Base-by-base conservation (phyloP, 495 filamentous ascomycete genomes). In the Aspergillus conjunctus region DNA sequence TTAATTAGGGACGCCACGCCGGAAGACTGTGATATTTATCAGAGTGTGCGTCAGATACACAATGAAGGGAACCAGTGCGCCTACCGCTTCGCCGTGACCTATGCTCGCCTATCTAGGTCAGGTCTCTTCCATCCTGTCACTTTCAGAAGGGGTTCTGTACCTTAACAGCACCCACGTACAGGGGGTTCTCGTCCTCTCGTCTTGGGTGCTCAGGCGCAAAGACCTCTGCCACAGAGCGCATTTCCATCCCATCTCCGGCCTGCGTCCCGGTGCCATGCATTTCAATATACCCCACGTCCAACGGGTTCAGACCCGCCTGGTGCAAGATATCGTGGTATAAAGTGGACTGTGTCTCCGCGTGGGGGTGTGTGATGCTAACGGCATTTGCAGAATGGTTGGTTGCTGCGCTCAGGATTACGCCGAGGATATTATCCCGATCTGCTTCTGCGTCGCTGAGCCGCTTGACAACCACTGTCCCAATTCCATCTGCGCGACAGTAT, bases 401-500 rank as follows among this genome's bases (percentile, higher is more conserved):
- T 9, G 48, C 70, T 0, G 68, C 58, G 1, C 54, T 55, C 14
- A 71, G 54, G 41, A 78, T 74, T 31, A 73, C 58, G 31, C 57
- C 81, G 0, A 75, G 58, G 44, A 83, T 75, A 7, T 66, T 68
- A 51, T 83, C 80, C 7, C 73, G 72, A 14, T 82, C 80, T 3
- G 73, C 71, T 11, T 70, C 41, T 1, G 81, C 81, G 64, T 82
- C 78, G 5, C 71, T 69, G 0, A 82, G 57, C 3, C 77, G 60
- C 60, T 83, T 83, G 0, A 83, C 22, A 1, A 83, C 64, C 0
- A 82, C 51, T 1, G 71, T 69, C 1, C 69, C 81, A 12, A 81
- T 61, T 14, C 71, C 79, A 1, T 85, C 82, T 3, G 64, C 77
- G 55, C 89, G 82, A 64, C 87, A 90, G 69, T 91, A 92, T 0